Percentiles rank a stretch among this genome's conserved stretches.
Evolutionary conservation across 305 asterid genomes (phyloP).

Genomic region (Caryopteris hybrid): DNA sequence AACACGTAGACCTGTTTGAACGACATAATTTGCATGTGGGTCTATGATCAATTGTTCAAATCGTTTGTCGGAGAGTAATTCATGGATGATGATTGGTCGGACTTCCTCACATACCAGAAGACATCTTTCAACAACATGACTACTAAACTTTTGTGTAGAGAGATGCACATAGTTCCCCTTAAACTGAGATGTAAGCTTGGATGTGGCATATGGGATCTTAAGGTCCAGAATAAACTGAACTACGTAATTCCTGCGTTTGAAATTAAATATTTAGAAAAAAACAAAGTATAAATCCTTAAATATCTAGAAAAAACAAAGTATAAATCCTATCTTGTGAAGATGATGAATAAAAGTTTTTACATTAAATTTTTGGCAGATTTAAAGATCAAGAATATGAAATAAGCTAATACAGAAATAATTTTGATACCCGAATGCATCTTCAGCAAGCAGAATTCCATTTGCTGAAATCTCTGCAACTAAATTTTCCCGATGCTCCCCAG

Average conservation of each 20-base stretch:
- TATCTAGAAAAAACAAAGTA: too few relatives aligned
- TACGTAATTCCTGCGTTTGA: constrained; percentile 70
- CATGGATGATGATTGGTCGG: constrained; percentile 60
- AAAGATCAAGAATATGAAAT: neutral
- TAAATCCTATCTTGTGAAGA: too few relatives aligned
- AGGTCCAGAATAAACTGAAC: constrained; percentile 86
- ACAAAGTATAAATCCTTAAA: too few relatives aligned
- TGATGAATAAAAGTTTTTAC: too few relatives aligned
- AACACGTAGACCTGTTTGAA: constrained; percentile 78
- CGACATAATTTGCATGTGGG: constrained; percentile 89
- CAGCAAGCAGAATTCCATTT: constrained; percentile 76
- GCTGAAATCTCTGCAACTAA: constrained; percentile 65
- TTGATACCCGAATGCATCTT: constrained; percentile 93
- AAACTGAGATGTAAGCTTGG: constrained; percentile 64
- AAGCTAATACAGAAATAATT: neutral
- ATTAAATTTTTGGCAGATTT: too few relatives aligned
- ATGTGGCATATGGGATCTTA: constrained; percentile 52
- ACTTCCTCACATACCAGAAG: constrained; percentile 46
- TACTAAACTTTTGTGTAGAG: constrained; percentile 76
- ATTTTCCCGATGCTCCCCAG: constrained; percentile 62
- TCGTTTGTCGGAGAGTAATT: constrained; percentile 59
- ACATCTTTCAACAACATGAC: constrained; percentile 94
- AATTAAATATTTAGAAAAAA: neutral
- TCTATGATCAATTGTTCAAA: constrained; percentile 90
- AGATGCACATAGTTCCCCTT: constrained; percentile 74